Conservation (phyloP, 495 filamentous ascomycete genomes). For the Podospora australis region DNA sequence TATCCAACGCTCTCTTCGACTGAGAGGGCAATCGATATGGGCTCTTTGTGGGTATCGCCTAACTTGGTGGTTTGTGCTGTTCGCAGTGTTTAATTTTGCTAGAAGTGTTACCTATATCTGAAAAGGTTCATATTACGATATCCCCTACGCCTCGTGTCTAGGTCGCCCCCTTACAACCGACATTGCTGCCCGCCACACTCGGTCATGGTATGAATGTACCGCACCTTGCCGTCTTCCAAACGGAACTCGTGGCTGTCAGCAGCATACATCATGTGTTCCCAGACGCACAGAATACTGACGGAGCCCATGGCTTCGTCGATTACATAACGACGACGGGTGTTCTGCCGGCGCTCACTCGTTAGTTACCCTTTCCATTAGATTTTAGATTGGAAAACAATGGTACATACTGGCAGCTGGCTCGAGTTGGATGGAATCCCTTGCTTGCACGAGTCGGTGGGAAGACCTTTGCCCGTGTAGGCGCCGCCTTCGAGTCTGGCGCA, state of each 20-base stretch:
- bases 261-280: conserved; percentile 35
- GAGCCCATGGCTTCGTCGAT: conserved; percentile 33
- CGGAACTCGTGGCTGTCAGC: conserved; percentile 40
- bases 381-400: too few species aligned
- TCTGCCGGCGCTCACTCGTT: too few species aligned
- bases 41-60: too few species aligned
- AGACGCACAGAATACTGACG: conserved; percentile 35
- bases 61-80: too few species aligned
- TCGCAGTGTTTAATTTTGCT: too few species aligned
- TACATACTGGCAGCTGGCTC: conserved; percentile 35
- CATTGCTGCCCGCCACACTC: conserved; percentile 9
- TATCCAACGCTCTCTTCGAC: too few species aligned
- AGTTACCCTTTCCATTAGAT: too few species aligned
- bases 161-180: neutral
- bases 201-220: conserved; percentile 41
- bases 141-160: too few species aligned
- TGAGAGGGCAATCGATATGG: too few species aligned
- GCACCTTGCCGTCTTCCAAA: conserved; percentile 35
- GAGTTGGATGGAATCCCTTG: conserved; percentile 33
- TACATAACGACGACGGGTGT: conserved; percentile 34
- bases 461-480: conserved; percentile 31
- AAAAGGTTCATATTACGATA: too few species aligned
- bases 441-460: conserved; percentile 33
- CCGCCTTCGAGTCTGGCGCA: conserved; percentile 34
- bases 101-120: too few species aligned